Evolutionary conservation across 352 stramenopile genomes (phyloP), one percentile per base, ranked within the genome.

Genomic region (Pythium rishiriense): DNA sequence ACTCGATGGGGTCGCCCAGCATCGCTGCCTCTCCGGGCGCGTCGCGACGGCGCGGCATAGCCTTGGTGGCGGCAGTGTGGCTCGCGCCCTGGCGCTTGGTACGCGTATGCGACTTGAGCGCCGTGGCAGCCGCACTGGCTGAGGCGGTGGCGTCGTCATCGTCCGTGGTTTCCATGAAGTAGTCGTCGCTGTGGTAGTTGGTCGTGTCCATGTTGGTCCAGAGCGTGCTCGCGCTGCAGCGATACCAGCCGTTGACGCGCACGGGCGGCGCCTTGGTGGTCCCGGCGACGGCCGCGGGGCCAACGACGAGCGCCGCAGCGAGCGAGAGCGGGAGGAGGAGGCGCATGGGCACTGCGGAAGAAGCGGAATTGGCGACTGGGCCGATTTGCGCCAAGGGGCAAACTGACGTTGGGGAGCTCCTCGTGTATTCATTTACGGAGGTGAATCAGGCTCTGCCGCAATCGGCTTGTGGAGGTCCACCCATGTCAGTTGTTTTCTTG

Each of bases 11-110:
- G 43, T 62, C 55, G 22, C 46, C 42, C n/a, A 62, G 43, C 39
- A 64, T 68, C 56, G 88, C 79, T 70, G 78, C 88, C 37, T 90
- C 87, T n/a, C 42, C 31, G 17, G 31, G 21, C 26, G 55, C 37
- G 9, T 61, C 26, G 78, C 84, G 56, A 84, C 90, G 51, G 72
- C 15, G 87, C 37, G 17, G 39, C 9, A 21, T n/a, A n/a, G 6
- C 73, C 58, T 29, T 73, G 68, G 33, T 82, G 74, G 22, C 80
- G 0, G 31, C 31, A 24, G 3, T 11, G 41, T 47, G 19, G 41
- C 50, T 4, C 9, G 26, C 42, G 54, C 21, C 31, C 42, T 37
- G n/a, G 19, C 17, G 52, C 35, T 1, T 22, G 26, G 9, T 14
- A 41, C 35, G 6, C 6, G 12, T 14, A 41, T 41, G 35, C 35